Base-by-base conservation (phyloP, 148 eudicot genomes). In the Heliosperma pusillum region DNA sequence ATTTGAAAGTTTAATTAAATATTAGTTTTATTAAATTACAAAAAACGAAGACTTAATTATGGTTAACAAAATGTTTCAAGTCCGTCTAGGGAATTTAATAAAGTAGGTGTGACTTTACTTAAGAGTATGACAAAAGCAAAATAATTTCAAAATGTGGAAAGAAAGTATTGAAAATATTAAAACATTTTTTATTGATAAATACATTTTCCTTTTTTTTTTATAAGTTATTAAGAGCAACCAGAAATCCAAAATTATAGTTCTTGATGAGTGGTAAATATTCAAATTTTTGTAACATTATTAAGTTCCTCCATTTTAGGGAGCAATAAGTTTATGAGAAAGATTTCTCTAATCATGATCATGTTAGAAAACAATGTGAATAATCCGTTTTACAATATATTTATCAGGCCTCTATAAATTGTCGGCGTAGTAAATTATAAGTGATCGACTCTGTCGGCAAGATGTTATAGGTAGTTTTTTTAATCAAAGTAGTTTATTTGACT, bases 1-100 rank as follows among this genome's bases (percentile, higher is more conserved):
- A 86, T 78, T 74, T 71, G 53, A 69, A 72, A 83, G 80, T 82
- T 84, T 76, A 80, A 82, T 87, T 74, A 82, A 79, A 85, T 81
- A 83, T 80, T 79, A 85, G 53, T 50, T 66, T 79, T 73, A 78
- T 87, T 80, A 72, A 85, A 83, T 78, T 86, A 79, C 73, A 80
- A 85, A 87, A 90, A 75, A 77, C 84, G 87, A 88, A 84, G 92
- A 83, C 76, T 90, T 78, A 87, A 89, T 89, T 94, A 83, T 86
- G 88, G 93, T 92, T 93, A 88, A 92, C 85, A 85, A 91, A 90
- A 84, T 87, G 90, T 86, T 91, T 94, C 82, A 89, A 87, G 91
- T 94, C 97, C 97, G 96, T 88, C 93, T 92, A 81, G 91, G 87
- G 88, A 89, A 84, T 86, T 86, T 79, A 88, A 93, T 87, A 88